Evolutionary conservation across 2,329 filamentous ascomycete genomes (phyloP), one percentile per base, ranked within the genome.

Genomic region (Fusarium sp.): DNA sequence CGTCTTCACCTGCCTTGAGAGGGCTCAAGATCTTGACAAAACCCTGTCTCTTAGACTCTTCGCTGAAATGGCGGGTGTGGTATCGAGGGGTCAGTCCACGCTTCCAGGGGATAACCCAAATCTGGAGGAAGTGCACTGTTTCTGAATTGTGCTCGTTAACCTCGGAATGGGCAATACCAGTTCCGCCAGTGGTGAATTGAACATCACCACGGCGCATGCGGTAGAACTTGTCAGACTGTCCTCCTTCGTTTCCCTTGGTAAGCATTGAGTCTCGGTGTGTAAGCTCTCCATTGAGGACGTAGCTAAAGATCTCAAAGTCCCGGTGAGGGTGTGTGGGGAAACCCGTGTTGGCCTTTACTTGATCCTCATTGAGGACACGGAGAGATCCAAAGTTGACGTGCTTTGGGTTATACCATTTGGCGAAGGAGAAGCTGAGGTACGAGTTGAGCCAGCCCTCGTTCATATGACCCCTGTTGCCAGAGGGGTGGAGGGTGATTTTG

Each of bases 141-240:
- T 91, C 85, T 12, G 83, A 78, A 49, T 79, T 74, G 74, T 92
- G 88, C 77, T 95, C 88, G 76, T 94, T 95, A 77, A 89, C 87
- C 77, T 96, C 92, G 7, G 87, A 91, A 76, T 96, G 92, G 2
- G 91, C 86, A 70, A 96, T 86, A 69, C 88, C 88, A 6, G 87
- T 92, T 51, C 92, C 92, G n/a, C 91, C 92, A 12, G 89, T 93
- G 9, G 92, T 96, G 76, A 96, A 96, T 72, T 96, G 92, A 40
- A 96, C 91, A 74, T 96, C 92, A 11, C 92, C 91, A 34, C 91
- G 83, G 70, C 85, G 85, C 81, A 96, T 89, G 31, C 86, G 81
- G 71, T 82, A 91, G 72, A 91, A 91, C 67, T 86, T 81, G 73
- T 91, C 86, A 39, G 83, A 83, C 62, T 80, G 77, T 13, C 74